These are phyloP conservation scores for Uronychia setigera DNA, from an alignment of 73 alveolate genomes.

Conservation along the genomic window DNA sequence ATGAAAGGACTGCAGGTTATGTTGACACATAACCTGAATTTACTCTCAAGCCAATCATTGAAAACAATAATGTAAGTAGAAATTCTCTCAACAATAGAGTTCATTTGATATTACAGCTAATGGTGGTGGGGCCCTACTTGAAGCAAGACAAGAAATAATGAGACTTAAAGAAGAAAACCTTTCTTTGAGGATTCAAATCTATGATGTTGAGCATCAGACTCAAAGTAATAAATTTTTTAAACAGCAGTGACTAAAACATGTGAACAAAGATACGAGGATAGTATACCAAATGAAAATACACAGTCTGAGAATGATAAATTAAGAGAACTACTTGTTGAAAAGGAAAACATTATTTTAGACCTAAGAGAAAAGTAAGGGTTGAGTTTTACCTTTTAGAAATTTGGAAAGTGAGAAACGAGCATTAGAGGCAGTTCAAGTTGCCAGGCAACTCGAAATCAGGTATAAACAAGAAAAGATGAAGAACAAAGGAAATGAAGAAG, in stretches of 20 bases:
- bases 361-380: neutral
- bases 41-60: neutral
- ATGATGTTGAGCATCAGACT: neutral
- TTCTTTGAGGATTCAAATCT: neutral
- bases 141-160: neutral
- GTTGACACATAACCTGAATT: neutral
- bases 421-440: neutral
- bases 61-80: neutral
- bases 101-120: neutral
- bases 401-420: neutral
- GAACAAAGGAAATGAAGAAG: neutral
- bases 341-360: neutral
- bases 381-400: neutral
- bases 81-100: neutral
- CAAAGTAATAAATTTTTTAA: neutral
- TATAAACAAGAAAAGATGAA: neutral
- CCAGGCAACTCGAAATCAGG: neutral
- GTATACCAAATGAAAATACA: neutral
- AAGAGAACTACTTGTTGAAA: neutral
- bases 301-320: too few species aligned
- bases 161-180: neutral
- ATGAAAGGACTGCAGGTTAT: neutral
- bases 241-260: neutral
- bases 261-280: neutral
- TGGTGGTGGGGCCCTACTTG: neutral